Conservation (phyloP, 495 filamentous ascomycete species). For the Xylaria venustula region DNA sequence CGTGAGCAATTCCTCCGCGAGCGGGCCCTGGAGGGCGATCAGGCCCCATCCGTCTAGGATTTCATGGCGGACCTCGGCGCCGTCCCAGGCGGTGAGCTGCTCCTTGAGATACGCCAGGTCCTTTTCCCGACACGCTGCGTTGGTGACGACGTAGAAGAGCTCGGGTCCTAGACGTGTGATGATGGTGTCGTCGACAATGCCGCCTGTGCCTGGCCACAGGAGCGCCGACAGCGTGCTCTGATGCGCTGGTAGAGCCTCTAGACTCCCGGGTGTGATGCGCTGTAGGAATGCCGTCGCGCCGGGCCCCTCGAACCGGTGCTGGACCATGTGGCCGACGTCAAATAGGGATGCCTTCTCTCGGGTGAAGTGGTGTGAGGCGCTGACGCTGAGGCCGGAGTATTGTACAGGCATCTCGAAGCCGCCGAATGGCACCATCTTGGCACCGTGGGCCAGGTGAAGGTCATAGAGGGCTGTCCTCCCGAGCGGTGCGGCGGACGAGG, state of each 20-base stretch:
- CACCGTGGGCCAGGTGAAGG: slow-evolving; percentile 74
- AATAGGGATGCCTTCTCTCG: slow-evolving; percentile 84
- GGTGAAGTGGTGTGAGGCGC: slow-evolving; percentile 83
- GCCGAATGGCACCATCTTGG: slow-evolving; percentile 95
- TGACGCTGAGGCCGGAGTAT: slow-evolving; percentile 71
- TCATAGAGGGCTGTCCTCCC: slow-evolving; percentile 79
- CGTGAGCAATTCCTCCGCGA: slow-evolving; percentile 61
- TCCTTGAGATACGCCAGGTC: slow-evolving; percentile 70
- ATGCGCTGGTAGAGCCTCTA: slow-evolving; percentile 45
- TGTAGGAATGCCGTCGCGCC: slow-evolving; percentile 76
- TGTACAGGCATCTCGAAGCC: slow-evolving; percentile 92
- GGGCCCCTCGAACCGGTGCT: slow-evolving; percentile 68
- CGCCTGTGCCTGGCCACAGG: slow-evolving; percentile 72
- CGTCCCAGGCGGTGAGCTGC: slow-evolving; percentile 63
- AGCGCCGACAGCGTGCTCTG: slow-evolving; percentile 78
- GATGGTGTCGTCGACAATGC: slow-evolving; percentile 91
- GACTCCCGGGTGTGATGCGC: slow-evolving; percentile 70
- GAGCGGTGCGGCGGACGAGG: slow-evolving; percentile 36
- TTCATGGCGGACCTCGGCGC: slow-evolving; percentile 39
- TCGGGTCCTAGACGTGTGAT: slow-evolving; percentile 71
- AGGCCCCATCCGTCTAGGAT: slow-evolving; percentile 68
- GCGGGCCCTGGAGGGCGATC: slow-evolving; percentile 85
- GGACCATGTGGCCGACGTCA: slow-evolving; percentile 79
- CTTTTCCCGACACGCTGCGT: slow-evolving; percentile 88
- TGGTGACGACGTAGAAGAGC: slow-evolving; percentile 88